Base-by-base conservation (phyloP, 2,329 filamentous ascomycete species). In the Trichoderma asperellum region DNA sequence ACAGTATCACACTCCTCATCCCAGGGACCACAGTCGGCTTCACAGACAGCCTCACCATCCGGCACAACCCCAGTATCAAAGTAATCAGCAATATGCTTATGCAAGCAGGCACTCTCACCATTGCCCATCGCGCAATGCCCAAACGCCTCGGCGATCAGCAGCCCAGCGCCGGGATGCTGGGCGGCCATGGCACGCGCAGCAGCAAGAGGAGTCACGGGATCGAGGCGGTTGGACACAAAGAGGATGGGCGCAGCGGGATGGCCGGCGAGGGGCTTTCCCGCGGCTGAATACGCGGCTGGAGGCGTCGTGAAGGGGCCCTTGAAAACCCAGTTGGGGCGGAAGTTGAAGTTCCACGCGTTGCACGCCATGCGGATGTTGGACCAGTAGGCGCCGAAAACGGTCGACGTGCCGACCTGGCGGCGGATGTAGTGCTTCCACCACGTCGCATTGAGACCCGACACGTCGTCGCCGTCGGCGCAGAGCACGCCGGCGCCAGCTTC, bases 11-110 rank as follows among this genome's bases (percentile, higher is more conserved):
- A 49, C 21, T 49, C 4, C 4, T 24, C 21, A 24, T 72, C 64
- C 72, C 71, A 74, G 3, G 73, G 68, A 11, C 71, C 70, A 57
- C 73, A 74, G 1, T 70, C 47, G 29, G 49, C 29, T 2, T 52
- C 7, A 27, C 72, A 74, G 4, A 58, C 6, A 0, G 49, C 35
- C 12, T 73, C 73, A 0, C 63, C 64, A 11, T 67, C 2, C 3
- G 77, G 78, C 4, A 79, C 74, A 16, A 62, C 53, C 6, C 77
- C 77, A 11, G 72, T 73, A 88, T 99, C 98, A 80, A 97, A 85
- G 82, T 97, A 97, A 75, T 92, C 94, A 88, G 97, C 97, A 85
- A 98, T 98, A 73, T 98, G 95, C 89, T 98, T 99, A 86, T 98
- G 96, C 71, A 99, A 96, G 2, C 77, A 72, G n/a, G 66, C 47